Evolutionary conservation across 768 basidiomycete genomes (phyloP).

Genomic region (Termitomyces sp.): DNA sequence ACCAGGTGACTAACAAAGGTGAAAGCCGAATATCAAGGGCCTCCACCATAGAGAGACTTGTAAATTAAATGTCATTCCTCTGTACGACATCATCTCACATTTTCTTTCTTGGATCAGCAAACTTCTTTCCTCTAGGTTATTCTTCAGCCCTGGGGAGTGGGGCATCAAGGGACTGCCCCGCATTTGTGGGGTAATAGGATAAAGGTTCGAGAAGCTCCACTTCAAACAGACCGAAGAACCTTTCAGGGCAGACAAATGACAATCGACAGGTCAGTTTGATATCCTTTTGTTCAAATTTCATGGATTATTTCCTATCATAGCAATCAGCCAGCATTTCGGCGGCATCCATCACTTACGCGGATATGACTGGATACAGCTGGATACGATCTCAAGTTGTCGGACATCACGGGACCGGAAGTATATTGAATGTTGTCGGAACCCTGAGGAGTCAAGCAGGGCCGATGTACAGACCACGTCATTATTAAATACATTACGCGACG

Average conservation of each 20-base stretch:
- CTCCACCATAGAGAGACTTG: neutral
- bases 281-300: neutral
- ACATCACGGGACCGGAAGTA: slow-evolving; percentile 2
- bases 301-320: slow-evolving; percentile 10
- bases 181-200: slow-evolving; percentile 3
- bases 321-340: slow-evolving; percentile 4
- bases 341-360: slow-evolving; percentile 2
- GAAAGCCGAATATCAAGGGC: neutral
- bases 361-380: too few relatives aligned
- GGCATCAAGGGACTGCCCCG: slow-evolving; percentile 5
- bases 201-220: neutral
- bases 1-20: neutral
- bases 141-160: neutral
- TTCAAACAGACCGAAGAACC: neutral
- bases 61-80: neutral
- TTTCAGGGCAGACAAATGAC: neutral
- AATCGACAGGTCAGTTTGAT: neutral
- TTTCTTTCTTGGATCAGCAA: neutral
- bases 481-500: neutral
- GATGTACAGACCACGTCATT: neutral
- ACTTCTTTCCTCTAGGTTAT: neutral
- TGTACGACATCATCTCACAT: neutral
- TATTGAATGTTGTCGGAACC: neutral
- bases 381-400: slow-evolving; percentile 4
- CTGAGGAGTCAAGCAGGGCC: neutral